Evolutionary conservation across 805 yeast species (phyloP).

Genomic region (Danielia reshetovae): DNA sequence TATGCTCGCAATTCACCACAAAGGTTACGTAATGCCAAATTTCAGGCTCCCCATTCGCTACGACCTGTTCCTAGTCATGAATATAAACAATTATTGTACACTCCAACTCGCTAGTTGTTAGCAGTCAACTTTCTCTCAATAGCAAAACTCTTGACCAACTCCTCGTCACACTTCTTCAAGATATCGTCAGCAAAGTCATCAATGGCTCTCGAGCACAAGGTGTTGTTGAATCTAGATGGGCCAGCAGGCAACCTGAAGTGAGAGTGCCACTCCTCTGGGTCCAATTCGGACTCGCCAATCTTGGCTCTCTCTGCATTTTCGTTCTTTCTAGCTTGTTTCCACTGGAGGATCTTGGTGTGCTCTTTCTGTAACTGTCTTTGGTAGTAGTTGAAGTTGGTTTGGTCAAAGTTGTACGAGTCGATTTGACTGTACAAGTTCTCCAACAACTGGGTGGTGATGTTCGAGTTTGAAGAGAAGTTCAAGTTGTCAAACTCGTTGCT

Average conservation of each 20-base stretch:
- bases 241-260: slow-evolving; percentile 66
- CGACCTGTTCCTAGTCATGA: too few relatives aligned
- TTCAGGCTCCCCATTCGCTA: too few relatives aligned
- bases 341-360: slow-evolving; percentile 61
- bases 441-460: slow-evolving; percentile 44
- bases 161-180: slow-evolving; percentile 66
- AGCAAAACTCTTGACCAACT: slow-evolving; percentile 59
- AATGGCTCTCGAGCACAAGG: slow-evolving; percentile 64
- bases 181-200: slow-evolving; percentile 68
- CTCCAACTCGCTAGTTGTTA: slow-evolving; percentile 5
- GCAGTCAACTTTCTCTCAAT: slow-evolving; percentile 49
- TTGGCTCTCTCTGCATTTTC: slow-evolving; percentile 62
- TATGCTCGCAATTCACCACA: too few relatives aligned
- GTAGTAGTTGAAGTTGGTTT: slow-evolving; percentile 74
- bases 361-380: slow-evolving; percentile 75
- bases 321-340: slow-evolving; percentile 66
- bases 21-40: too few relatives aligned
- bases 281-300: slow-evolving; percentile 50
- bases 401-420: slow-evolving; percentile 74
- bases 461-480: slow-evolving; percentile 41
- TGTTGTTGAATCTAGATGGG: slow-evolving; percentile 70
- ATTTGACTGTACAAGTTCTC: slow-evolving; percentile 66
- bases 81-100: too few relatives aligned
- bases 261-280: slow-evolving; percentile 63
- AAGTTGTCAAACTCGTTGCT: slow-evolving; percentile 32